Conservation (phyloP, 2,329 filamentous ascomycete genomes). For the Knufia petricola region DNA sequence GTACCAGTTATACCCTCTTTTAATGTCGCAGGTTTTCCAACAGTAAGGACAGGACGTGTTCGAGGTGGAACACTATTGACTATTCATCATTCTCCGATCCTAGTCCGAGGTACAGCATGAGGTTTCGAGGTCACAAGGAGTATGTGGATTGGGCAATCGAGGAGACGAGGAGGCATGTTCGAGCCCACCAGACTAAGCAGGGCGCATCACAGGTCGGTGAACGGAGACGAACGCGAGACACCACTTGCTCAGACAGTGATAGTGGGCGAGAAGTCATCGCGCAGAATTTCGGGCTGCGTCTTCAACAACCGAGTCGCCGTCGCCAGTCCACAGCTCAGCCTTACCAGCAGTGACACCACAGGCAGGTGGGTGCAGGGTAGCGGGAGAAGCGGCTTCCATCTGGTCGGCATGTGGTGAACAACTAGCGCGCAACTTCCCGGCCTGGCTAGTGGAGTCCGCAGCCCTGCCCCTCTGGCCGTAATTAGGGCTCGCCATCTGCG, state of each 20-base stretch:
- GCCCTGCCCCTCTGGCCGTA: neutral
- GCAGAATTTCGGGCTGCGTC: neutral
- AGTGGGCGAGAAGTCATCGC: conserved; percentile 1
- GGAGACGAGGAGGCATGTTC: neutral
- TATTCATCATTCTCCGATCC: neutral
- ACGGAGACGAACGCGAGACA: neutral
- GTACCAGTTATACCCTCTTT: neutral
- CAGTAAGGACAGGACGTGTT: neutral
- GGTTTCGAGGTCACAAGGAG: neutral
- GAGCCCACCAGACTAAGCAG: conserved; percentile 3
- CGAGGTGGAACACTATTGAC: neutral
- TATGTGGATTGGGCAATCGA: neutral
- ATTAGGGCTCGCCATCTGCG: neutral
- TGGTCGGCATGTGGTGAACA: neutral
- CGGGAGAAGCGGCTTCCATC: neutral
- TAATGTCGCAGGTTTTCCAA: neutral
- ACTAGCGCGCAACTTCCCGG: neutral
- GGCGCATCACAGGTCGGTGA: neutral
- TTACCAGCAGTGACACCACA: neutral
- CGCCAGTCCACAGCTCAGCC: conserved; percentile 1
- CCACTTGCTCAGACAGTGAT: conserved; percentile 1
- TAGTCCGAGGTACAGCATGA: neutral
- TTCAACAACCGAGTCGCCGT: neutral
- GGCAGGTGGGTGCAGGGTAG: neutral
- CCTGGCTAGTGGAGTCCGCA: neutral